Evolutionary conservation across 2,329 filamentous ascomycete genomes (phyloP), one percentile per base, ranked within the genome.

Genomic region (Nannizziopsis barbatae): DNA sequence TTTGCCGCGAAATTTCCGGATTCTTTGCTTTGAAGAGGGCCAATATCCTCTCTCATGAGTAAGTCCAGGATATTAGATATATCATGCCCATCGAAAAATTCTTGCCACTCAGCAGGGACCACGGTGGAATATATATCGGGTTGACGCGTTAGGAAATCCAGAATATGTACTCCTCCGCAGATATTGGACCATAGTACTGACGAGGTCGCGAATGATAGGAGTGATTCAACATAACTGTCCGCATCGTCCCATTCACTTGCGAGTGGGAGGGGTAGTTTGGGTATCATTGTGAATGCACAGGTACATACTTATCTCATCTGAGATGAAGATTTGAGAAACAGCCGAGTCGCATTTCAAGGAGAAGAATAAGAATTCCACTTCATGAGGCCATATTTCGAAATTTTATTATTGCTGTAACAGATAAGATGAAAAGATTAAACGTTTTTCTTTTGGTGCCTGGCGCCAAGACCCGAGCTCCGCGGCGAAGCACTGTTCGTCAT

Each of bases 151-250:
- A 95, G 87, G 67, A 98, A 96, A 64, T 98, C 92, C 49, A 96
- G 75, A 53, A 98, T 89, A 62, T 98, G 92, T 0, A 96, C 86
- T n/a, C 90, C 89, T 47, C 92, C 92, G 62, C 88, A 95, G n/a
- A 98, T 75, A 20, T 86, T 86, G 55, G 86, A 84, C 57, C 95
- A 88, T 1, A 87, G 73, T 47, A 82, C 77, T 40, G 84, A 85
- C 1, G 79, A 80, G 5, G 80, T 80, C 1, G 81, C 77, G 59
- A 96, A 95, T 15, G 79, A 63, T 20, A 96, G 73, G 10, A 96
- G 76, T 14, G 80, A 81, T 20, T 85, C 74, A 42, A 95, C 76
- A 64, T 95, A 98, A 46, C 80, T 76, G 42, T 95, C 85, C 5
- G 80, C 69, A 39, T 77, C 79, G 33, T 71, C 62, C 71, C 90